Percentiles rank a stretch among this genome's conserved stretches.
phyloP scores from a whole-genome alignment of 495 filamentous ascomycete genomes.

The Penicillium maclennaniae region DNA sequence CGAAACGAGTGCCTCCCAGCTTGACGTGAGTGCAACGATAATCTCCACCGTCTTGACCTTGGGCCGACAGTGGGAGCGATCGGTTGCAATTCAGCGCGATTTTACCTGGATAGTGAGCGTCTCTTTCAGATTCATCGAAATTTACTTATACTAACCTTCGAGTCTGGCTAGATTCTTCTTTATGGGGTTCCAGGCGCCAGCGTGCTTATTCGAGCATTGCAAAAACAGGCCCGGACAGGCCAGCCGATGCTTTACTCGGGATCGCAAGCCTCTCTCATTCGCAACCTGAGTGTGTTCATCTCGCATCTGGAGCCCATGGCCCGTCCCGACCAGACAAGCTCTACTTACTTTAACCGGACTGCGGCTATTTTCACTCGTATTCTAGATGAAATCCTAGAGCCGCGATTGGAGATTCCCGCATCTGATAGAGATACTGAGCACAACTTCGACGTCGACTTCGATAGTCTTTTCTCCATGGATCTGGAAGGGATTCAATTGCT shows the following conservation, averaged over 20 bases:
- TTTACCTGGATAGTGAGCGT: conserved; percentile 24
- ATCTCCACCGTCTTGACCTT: conserved; percentile 37
- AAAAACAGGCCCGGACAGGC: neutral
- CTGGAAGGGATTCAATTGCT: too few relatives aligned
- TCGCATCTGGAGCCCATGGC: neutral
- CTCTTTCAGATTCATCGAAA: too few relatives aligned
- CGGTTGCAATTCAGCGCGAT: conserved; percentile 26
- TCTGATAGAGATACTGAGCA: too few relatives aligned
- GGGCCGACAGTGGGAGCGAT: conserved; percentile 38
- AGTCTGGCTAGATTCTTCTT: conserved; percentile 34
- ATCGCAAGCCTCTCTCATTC: neutral
- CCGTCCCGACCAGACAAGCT: neutral
- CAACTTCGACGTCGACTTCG: too few relatives aligned
- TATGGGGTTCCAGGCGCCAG: conserved; percentile 41
- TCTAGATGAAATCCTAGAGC: neutral
- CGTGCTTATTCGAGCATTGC: conserved; percentile 12
- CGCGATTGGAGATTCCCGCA: neutral
- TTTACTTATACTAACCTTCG: too few relatives aligned
- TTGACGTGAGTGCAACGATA: conserved; percentile 35
- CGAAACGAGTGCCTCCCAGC: conserved; percentile 21
- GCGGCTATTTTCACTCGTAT: neutral
- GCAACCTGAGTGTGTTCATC: neutral
- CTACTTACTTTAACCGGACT: neutral
- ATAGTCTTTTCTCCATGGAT: too few relatives aligned
- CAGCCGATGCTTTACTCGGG: neutral